phyloP scores from a whole-genome alignment of 257 asterid species.

The Solanum piurae region DNA sequence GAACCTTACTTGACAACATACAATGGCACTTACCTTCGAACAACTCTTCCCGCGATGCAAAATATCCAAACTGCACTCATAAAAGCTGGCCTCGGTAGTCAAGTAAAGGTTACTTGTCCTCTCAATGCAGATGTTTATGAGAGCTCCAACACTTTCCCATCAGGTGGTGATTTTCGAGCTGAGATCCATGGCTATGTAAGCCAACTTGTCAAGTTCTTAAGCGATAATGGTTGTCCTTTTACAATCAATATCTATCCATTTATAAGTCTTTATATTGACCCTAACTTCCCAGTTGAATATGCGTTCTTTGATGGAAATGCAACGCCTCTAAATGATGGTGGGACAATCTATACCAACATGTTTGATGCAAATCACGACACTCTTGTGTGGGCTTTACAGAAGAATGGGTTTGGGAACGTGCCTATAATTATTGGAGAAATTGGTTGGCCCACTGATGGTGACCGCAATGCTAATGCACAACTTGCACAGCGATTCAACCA shows the following conservation, averaged over 20 bases:
- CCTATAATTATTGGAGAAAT: conserved; percentile 48
- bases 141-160: conserved; percentile 18
- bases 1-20: conserved; percentile 59
- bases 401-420: conserved; percentile 38
- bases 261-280: conserved; percentile 45
- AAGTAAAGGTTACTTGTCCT: conserved; percentile 54
- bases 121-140: conserved; percentile 48
- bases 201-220: conserved; percentile 32
- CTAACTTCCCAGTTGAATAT: conserved; percentile 39
- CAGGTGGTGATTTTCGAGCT: conserved; percentile 49
- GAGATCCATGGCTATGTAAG: conserved; percentile 35
- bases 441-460: conserved; percentile 21
- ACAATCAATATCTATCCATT: conserved; percentile 57
- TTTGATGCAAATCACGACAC: conserved; percentile 63
- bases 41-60: conserved; percentile 41
- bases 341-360: conserved; percentile 45
- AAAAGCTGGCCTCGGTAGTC: conserved; percentile 28
- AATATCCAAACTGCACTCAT: conserved; percentile 39
- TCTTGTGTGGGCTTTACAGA: conserved; percentile 55
- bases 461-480: conserved; percentile 33
- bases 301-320: conserved; percentile 25
- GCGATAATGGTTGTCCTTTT: conserved; percentile 39
- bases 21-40: conserved; percentile 43
- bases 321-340: conserved; percentile 36
- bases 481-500: conserved; percentile 49